These are phyloP conservation scores for Phytophthora tubulina DNA, from an alignment of 352 stramenopile genomes.

Conservation along the genomic window DNA sequence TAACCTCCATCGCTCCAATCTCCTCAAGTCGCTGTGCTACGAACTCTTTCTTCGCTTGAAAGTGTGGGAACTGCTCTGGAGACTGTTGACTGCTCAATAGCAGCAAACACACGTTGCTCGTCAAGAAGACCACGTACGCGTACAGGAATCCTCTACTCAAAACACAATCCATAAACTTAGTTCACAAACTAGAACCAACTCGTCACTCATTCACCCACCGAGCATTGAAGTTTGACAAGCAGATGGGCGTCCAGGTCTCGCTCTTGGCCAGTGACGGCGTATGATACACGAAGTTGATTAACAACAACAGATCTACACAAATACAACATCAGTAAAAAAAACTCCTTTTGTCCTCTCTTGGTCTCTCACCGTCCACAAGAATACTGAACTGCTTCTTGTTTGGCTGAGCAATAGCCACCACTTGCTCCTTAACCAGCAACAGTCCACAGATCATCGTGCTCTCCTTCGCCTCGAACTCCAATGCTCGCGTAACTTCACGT, in stretches of 20 bases:
- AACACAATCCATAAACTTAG: constrained; percentile 6
- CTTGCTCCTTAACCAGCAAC: constrained; percentile 52
- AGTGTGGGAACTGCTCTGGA: constrained; percentile 73
- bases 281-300: constrained; percentile 82
- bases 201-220: constrained; percentile 41
- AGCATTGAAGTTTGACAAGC: constrained; percentile 70
- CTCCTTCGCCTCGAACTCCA: constrained; percentile 55
- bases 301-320: constrained; percentile 64
- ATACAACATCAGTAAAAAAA: background rate
- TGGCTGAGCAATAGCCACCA: constrained; percentile 69
- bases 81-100: constrained; percentile 78
- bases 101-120: constrained; percentile 61
- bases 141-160: constrained; percentile 70
- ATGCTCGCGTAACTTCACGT: constrained; percentile 52
- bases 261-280: constrained; percentile 65
- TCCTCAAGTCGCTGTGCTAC: constrained; percentile 52
- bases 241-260: constrained; percentile 83
- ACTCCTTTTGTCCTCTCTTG: background rate
- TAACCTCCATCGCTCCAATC: constrained; percentile 50
- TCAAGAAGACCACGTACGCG: constrained; percentile 78
- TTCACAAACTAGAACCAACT: background rate
- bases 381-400: constrained; percentile 74
- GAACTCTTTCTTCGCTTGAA: constrained; percentile 68
- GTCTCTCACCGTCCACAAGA: constrained; percentile 61
- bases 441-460: constrained; percentile 67